These are phyloP conservation scores for Hymenoscyphus linearis DNA, from an alignment of 2,329 filamentous ascomycete genomes.

Conservation along the genomic window DNA sequence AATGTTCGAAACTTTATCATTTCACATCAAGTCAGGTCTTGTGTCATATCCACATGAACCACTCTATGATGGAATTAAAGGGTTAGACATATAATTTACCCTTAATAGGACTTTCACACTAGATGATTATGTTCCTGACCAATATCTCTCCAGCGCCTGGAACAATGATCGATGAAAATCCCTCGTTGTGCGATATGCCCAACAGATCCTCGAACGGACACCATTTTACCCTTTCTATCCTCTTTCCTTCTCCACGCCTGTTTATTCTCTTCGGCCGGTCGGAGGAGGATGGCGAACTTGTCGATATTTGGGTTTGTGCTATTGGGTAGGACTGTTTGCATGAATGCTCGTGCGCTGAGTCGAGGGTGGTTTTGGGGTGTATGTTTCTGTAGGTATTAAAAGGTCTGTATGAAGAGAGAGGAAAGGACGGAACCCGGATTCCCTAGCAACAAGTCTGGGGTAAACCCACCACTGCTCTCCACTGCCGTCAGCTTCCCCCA, in stretches of 20 bases:
- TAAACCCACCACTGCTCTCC: neutral
- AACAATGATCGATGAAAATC: conserved; percentile 85
- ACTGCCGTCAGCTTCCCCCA: neutral
- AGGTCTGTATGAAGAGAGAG: too few relatives aligned
- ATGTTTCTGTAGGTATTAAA: conserved; percentile 3
- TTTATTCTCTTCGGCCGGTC: neutral
- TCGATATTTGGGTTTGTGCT: conserved; percentile 15
- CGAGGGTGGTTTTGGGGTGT: neutral
- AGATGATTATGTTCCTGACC: too few relatives aligned
- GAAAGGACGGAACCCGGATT: conserved; percentile 1
- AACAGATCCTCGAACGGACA: conserved; percentile 94
- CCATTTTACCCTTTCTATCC: conserved; percentile 78
- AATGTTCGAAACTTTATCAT: too few relatives aligned
- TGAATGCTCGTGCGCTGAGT: too few relatives aligned
- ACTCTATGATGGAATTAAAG: too few relatives aligned
- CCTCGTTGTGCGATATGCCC: conserved; percentile 75
- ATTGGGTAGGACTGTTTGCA: conserved; percentile 9
- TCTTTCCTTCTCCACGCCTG: conserved; percentile 76
- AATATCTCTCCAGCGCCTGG: conserved; percentile 97
- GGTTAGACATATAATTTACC: too few relatives aligned
- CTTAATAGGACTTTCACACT: too few relatives aligned
- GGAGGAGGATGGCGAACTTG: conserved; percentile 17
- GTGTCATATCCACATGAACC: too few relatives aligned
- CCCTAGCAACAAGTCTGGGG: neutral
- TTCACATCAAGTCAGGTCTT: too few relatives aligned